Conservation (phyloP, 164 flowering plant species). For the Houttuynia cordata region DNA sequence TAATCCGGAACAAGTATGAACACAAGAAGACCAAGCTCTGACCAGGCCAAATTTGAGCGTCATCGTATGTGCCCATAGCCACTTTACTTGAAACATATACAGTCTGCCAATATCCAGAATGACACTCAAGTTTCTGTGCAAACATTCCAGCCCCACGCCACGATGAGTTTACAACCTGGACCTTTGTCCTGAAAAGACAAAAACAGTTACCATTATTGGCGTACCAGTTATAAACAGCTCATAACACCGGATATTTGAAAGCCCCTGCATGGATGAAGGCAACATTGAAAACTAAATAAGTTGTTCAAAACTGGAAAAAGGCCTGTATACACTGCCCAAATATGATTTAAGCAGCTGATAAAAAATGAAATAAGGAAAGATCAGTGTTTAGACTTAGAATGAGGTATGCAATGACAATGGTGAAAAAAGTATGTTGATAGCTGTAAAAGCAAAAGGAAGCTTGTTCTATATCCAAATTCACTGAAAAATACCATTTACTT, state of each 20-base stretch:
- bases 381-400: neutral
- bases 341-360: too few species aligned
- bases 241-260: neutral
- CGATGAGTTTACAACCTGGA: neutral
- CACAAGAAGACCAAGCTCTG: conserved; percentile 25
- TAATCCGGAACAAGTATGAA: conserved; percentile 23
- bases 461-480: neutral
- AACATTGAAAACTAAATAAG: too few species aligned
- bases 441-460: neutral
- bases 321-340: too few species aligned
- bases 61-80: conserved; percentile 30
- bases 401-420: neutral
- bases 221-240: neutral
- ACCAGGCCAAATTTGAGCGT: conserved; percentile 21
- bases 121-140: conserved; percentile 3
- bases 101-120: conserved; percentile 13
- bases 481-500: conserved; percentile 32
- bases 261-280: conserved; percentile 6
- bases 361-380: neutral
- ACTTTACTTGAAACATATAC: conserved; percentile 21
- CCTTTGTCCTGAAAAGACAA: conserved; percentile 9
- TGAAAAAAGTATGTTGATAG: neutral
- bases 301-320: too few species aligned
- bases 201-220: neutral
- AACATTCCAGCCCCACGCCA: neutral